A percentile compares a stretch with the other conserved stretches of the same genome.
These are phyloP conservation scores for Zasmidium cellare DNA, from an alignment of 2,329 filamentous ascomycete species.

Conservation along the genomic window DNA sequence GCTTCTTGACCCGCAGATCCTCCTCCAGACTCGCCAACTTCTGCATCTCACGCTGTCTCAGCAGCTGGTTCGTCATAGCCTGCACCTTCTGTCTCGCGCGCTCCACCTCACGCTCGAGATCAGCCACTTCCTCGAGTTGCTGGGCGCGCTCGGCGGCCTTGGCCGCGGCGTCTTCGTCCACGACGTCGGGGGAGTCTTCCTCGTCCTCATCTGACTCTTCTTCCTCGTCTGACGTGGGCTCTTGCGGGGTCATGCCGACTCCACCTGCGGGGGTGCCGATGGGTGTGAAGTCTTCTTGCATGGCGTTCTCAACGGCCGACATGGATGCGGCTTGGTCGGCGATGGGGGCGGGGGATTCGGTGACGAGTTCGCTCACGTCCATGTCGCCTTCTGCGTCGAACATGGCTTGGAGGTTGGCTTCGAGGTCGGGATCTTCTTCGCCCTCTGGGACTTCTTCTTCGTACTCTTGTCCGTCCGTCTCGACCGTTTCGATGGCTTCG, in stretches of 20 bases:
- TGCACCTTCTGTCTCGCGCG: slow-evolving; percentile 38
- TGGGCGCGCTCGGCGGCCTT: slow-evolving; percentile 49
- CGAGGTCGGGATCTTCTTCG: slow-evolving; percentile 34
- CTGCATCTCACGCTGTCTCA: slow-evolving; percentile 50
- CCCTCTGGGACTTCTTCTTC: slow-evolving; percentile 42
- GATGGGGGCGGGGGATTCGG: slow-evolving; percentile 29
- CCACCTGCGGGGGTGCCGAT: slow-evolving; percentile 24
- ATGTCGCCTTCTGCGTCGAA: slow-evolving; percentile 37
- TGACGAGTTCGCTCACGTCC: slow-evolving; percentile 27
- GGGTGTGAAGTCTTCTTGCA: slow-evolving; percentile 22
- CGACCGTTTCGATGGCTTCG: slow-evolving; percentile 34
- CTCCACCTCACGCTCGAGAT: slow-evolving; percentile 53
- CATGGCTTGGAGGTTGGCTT: slow-evolving; percentile 36
- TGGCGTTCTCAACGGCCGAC: slow-evolving; percentile 22
- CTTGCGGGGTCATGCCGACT: slow-evolving; percentile 23
- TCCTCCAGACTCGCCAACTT: slow-evolving; percentile 53
- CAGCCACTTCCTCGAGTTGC: slow-evolving; percentile 55
- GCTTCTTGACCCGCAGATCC: slow-evolving; percentile 57
- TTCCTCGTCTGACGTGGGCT: slow-evolving; percentile 40
- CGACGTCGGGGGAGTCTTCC: slow-evolving; percentile 41
- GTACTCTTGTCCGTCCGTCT: slow-evolving; percentile 37
- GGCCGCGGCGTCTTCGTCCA: slow-evolving; percentile 55
- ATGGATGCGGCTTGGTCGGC: slow-evolving; percentile 29
- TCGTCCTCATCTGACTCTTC: slow-evolving; percentile 50
- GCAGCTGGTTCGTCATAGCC: slow-evolving; percentile 47